phyloP scores from a whole-genome alignment of 106 monocot species.

The Xerophyta viscosa region DNA sequence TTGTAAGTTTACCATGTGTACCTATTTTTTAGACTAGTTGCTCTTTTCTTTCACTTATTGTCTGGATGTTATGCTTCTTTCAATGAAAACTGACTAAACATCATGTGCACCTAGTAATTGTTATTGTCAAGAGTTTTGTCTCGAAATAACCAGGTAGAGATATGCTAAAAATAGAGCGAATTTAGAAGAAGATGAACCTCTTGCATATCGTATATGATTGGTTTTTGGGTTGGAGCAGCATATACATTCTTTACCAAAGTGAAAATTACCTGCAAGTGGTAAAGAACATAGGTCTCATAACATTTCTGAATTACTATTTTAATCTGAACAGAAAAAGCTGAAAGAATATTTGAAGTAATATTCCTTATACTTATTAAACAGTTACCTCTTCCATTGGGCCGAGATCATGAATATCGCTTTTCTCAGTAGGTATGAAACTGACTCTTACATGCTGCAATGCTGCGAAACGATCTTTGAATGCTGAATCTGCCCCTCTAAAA shows the following conservation, averaged over 20 bases:
- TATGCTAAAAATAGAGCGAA: no score
- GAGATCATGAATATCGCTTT: constrained; percentile 69
- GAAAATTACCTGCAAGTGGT: constrained; percentile 61
- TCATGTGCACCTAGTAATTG: no score
- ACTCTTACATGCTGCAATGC: constrained; percentile 83
- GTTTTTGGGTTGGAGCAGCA: constrained; percentile 75
- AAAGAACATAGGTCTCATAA: no score
- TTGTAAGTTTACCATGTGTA: no score
- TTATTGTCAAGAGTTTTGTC: no score
- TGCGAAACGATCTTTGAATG: constrained; percentile 80
- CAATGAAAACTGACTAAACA: no score
- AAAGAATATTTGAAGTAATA: background rate
- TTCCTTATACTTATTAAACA: no score
- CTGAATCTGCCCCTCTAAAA: constrained; percentile 75
- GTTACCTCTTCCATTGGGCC: constrained; percentile 88
- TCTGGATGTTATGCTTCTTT: no score
- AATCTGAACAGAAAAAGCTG: no score
- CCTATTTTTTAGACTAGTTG: no score
- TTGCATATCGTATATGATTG: constrained; percentile 66
- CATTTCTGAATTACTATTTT: no score
- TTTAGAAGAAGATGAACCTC: constrained; percentile 43
- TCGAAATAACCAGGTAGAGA: background rate
- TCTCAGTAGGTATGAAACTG: constrained; percentile 68
- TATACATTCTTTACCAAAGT: constrained; percentile 75
- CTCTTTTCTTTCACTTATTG: no score